Evolutionary conservation across 1,284 basidiomycete genomes (phyloP).

Genomic region (Earliella scabrosa): DNA sequence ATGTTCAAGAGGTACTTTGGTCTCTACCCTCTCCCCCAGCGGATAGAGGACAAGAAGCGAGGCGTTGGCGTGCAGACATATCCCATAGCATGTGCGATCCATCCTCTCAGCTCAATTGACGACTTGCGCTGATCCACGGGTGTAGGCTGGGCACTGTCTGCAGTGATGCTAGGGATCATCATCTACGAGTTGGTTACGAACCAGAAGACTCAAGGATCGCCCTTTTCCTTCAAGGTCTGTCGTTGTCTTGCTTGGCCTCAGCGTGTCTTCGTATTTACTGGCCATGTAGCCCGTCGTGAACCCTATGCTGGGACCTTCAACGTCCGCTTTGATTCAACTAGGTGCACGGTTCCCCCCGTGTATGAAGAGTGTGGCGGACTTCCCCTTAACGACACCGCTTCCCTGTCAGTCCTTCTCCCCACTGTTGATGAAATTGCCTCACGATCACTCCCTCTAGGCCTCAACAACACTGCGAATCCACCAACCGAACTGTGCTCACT

Average conservation of each 20-base stretch:
- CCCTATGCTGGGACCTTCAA: conserved; percentile 91
- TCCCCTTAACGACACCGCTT: conserved; percentile 64
- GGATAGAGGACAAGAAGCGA: conserved; percentile 84
- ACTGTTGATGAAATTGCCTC: background rate
- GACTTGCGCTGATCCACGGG: background rate
- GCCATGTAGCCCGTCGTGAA: conserved; percentile 59
- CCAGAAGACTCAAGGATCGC: conserved; percentile 71
- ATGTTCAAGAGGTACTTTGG: conserved; percentile 28
- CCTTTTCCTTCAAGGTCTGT: conserved; percentile 78
- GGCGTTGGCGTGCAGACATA: conserved; percentile 83
- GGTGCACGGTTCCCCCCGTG: conserved; percentile 93
- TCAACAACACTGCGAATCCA: conserved; percentile 80
- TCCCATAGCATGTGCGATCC: conserved; percentile 62
- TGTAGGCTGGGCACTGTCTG: conserved; percentile 65
- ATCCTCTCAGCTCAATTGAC: background rate
- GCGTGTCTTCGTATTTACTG: background rate
- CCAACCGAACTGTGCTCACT: conserved; percentile 74
- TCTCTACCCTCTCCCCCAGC: conserved; percentile 73
- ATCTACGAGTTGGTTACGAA: conserved; percentile 85
- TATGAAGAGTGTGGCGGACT: conserved; percentile 75
- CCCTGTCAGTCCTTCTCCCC: conserved; percentile 55
- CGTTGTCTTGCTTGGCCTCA: conserved; percentile 1
- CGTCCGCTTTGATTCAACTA: conserved; percentile 83
- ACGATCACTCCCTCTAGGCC: conserved; percentile 45
- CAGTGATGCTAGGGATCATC: conserved; percentile 72